These are phyloP conservation scores for Mortierella claussenii DNA, from an alignment of 192 early-diverging fungal genomes.

Conservation along the genomic window DNA sequence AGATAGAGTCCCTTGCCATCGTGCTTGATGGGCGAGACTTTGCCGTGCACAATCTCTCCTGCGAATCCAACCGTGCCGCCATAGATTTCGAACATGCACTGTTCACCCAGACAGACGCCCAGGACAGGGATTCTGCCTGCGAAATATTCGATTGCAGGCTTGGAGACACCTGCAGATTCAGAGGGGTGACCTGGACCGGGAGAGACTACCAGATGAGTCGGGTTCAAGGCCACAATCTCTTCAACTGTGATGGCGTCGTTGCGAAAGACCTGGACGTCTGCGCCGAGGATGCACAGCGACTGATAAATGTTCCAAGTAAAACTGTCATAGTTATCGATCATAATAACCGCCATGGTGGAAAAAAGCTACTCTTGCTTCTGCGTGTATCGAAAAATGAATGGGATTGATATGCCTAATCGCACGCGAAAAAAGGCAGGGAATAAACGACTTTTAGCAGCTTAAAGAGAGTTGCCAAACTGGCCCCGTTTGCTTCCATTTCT, in stretches of 20 bases:
- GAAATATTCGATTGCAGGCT: conserved; percentile 86
- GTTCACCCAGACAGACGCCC: conserved; percentile 97
- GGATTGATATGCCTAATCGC: neutral
- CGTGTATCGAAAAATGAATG: neutral
- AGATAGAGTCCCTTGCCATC: conserved; percentile 91
- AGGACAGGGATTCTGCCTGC: conserved; percentile 95
- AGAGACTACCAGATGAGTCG: conserved; percentile 94
- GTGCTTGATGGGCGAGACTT: conserved; percentile 90
- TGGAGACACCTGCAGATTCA: conserved; percentile 90
- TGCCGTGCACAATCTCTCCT: conserved; percentile 98
- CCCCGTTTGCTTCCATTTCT: no score
- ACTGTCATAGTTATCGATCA: conserved; percentile 99
- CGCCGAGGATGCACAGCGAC: conserved; percentile 90
- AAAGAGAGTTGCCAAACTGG: no score
- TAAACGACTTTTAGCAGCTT: no score
- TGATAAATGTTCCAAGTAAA: conserved; percentile 99
- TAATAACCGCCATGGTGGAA: conserved; percentile 73
- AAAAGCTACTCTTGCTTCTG: neutral
- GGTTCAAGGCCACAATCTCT: conserved; percentile 82
- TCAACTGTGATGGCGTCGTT: conserved; percentile 95
- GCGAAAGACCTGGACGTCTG: conserved; percentile 90
- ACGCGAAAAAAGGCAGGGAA: no score
- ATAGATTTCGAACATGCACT: conserved; percentile 97
- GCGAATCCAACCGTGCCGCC: conserved; percentile 93
- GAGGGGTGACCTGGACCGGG: conserved; percentile 97